Conservation (phyloP, 2,329 filamentous ascomycete species). For the Magnaporthiopsis incrustans region DNA sequence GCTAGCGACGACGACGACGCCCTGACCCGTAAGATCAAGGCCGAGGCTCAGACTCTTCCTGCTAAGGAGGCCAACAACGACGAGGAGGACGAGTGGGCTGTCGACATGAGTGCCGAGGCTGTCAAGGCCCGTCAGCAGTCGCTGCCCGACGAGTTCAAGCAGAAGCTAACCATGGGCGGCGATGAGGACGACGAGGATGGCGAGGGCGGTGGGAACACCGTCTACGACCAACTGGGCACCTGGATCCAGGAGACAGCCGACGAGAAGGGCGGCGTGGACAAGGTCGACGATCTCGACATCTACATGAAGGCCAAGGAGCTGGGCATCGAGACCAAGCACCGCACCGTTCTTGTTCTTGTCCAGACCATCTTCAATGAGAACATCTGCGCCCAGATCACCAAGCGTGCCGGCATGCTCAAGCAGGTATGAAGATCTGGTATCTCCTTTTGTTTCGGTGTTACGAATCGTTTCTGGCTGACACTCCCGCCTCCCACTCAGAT, state of each 20-base stretch:
- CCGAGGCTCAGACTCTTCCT: slow-evolving; percentile 41
- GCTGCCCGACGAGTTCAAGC: slow-evolving; percentile 91
- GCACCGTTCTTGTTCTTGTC: slow-evolving; percentile 82
- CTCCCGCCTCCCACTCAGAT: slow-evolving; percentile 39
- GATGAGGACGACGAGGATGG: slow-evolving; percentile 76
- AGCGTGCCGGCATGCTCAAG: slow-evolving; percentile 80
- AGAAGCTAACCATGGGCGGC: slow-evolving; percentile 70
- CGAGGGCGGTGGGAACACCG: slow-evolving; percentile 64
- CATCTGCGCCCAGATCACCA: slow-evolving; percentile 78
- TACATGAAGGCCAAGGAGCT: slow-evolving; percentile 96
- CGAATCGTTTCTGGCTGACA: slow-evolving; percentile 21
- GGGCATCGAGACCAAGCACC: slow-evolving; percentile 90
- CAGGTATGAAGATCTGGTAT: slow-evolving; percentile 45
- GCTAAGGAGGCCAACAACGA: slow-evolving; percentile 47
- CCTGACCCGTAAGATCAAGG: slow-evolving; percentile 68
- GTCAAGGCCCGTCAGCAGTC: slow-evolving; percentile 90
- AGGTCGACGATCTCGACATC: slow-evolving; percentile 82
- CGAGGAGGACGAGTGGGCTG: slow-evolving; percentile 91
- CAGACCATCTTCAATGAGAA: slow-evolving; percentile 91
- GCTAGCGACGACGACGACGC: slow-evolving; percentile 74
- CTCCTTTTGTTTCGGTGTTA: no score
- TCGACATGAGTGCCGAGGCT: slow-evolving; percentile 92
- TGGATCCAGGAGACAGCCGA: slow-evolving; percentile 77
- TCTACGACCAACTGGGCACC: slow-evolving; percentile 85
- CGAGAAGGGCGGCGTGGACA: slow-evolving; percentile 64